phyloP scores from a whole-genome alignment of 306 rosid species.

The Argentina anserina region DNA sequence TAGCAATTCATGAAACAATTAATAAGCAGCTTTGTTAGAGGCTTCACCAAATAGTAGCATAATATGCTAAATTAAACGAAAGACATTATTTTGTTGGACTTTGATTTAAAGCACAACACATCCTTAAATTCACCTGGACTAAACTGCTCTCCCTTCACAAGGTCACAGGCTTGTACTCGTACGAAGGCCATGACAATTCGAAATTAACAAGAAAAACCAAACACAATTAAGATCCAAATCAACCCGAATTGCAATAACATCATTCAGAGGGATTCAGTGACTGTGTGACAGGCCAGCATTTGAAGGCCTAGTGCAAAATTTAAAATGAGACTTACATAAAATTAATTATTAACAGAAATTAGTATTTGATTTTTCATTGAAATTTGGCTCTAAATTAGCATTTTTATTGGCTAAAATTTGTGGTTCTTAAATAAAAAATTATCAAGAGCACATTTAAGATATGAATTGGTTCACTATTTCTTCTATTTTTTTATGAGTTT shows the following conservation, averaged over 20 bases:
- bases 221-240: background rate
- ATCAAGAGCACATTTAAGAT: too few relatives aligned
- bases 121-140: slow-evolving; percentile 38
- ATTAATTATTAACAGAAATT: too few relatives aligned
- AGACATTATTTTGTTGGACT: background rate
- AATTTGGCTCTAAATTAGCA: too few relatives aligned
- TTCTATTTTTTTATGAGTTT: too few relatives aligned
- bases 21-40: background rate
- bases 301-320: too few relatives aligned
- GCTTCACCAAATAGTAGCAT: background rate
- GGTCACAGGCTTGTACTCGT: slow-evolving; percentile 42
- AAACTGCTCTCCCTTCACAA: slow-evolving; percentile 34
- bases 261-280: too few relatives aligned
- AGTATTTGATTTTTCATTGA: too few relatives aligned
- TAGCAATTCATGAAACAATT: background rate
- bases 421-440: too few relatives aligned
- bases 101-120: background rate
- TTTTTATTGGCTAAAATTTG: too few relatives aligned
- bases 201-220: background rate
- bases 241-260: background rate
- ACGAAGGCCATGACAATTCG: slow-evolving; percentile 34
- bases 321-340: too few relatives aligned
- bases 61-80: background rate
- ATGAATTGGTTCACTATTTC: too few relatives aligned
- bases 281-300: too few relatives aligned